These are phyloP conservation scores for Eucalyptus shirleyi DNA, from an alignment of 345 rosid genomes.

Conservation along the genomic window DNA sequence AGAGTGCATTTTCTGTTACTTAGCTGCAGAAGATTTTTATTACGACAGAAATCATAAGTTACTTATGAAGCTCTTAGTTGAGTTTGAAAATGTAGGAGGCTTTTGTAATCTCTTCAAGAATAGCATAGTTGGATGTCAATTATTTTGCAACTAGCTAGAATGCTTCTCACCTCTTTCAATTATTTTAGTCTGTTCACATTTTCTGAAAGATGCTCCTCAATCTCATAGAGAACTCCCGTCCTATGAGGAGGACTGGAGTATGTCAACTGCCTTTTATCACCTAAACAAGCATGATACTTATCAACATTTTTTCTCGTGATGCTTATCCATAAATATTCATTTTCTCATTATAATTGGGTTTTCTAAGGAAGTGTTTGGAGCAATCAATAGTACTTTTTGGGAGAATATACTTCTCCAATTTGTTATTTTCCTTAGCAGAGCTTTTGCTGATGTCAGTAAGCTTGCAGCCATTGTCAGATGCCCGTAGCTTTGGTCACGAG, in stretches of 20 bases:
- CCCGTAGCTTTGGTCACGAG: slow-evolving; percentile 29
- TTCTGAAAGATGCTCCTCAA: not conserved
- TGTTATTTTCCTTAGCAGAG: not conserved
- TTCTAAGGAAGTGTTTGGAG: not conserved
- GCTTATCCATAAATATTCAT: not conserved
- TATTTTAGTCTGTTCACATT: not conserved
- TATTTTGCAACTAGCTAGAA: not conserved
- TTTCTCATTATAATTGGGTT: not conserved
- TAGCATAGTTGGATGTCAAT: not conserved
- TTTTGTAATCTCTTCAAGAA: not conserved
- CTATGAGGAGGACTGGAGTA: not conserved
- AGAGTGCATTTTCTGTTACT: not conserved
- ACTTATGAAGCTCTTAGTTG: not conserved
- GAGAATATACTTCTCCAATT: not conserved
- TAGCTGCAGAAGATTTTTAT: not conserved
- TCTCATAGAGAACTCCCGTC: not conserved
- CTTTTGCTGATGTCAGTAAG: not conserved
- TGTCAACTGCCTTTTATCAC: not conserved
- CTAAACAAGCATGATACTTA: not conserved
- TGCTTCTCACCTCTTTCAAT: not conserved
- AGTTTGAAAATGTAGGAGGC: not conserved
- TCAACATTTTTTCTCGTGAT: not conserved
- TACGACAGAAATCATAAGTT: not conserved
- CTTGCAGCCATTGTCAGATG: slow-evolving; percentile 55
- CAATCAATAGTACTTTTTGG: not conserved